Base-by-base conservation (phyloP, 2,329 filamentous ascomycete genomes). In the Colletotrichum theobromicola region DNA sequence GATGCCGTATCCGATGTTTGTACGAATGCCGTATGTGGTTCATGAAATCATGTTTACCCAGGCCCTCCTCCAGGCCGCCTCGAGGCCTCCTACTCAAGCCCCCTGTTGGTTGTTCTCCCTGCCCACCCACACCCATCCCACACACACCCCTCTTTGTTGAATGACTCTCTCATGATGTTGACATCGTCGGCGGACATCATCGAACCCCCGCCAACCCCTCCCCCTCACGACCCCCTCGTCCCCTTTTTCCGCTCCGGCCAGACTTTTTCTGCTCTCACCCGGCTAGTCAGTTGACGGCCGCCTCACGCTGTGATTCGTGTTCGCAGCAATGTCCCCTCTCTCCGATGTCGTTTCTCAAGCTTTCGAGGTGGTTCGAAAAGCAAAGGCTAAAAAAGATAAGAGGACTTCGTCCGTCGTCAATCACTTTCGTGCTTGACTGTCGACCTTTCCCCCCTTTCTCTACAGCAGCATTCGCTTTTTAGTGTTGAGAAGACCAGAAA, bases 321-420 rank as follows among this genome's bases (percentile, higher is more conserved):
- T 61, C 37, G 53, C 66, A 61, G 66, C 55, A 16, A 46, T 61
- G 21, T 55, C 32, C 67, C 42, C 21, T 21, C 37, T 21, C 32
- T 35, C 24, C 24, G 35, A 53, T 37, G 26, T 28, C 21, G 53
- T 26, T 9, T 7, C 18, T 26, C 61, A 66, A 66, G 53, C 72
- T 67, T 67, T 62, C 53, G 63, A 61, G 67, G 61, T 50, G 72
- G 24, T 60, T 32, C 18, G n/a, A 61, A 34, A 5, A 50, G 42
- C 21, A 67, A 72, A 74, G 61, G 37, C 60, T 74, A 60, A 70
- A 72, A 18, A 34, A n/a, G 42, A 53, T 58, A 60, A 57, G 21
- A 62, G 46, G 32, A 46, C 46, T 58, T 58, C 70, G 18, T 37
- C n/a, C n/a, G n/a, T 16, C 21, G 7, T 50, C 24, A 21, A 15